Conservation (phyloP, 2,329 filamentous ascomycete genomes). For the Rhinocladiella similis region DNA sequence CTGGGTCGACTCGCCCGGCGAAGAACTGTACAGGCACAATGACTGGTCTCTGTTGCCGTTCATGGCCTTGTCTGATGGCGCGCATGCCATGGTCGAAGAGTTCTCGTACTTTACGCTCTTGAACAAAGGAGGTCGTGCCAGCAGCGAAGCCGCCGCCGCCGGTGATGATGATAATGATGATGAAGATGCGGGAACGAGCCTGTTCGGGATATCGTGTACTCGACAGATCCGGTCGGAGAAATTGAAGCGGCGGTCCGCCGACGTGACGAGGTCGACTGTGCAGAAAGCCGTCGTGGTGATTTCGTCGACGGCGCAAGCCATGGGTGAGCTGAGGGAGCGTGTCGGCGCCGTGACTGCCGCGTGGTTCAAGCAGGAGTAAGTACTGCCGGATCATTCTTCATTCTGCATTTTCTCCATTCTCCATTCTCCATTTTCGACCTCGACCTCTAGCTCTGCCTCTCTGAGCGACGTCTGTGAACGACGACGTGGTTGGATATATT, state of each 20-base stretch:
- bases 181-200: constrained; percentile 60
- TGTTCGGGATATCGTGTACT: constrained; percentile 96
- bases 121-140: constrained; percentile 36
- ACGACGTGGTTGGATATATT: too few relatives aligned
- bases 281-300: constrained; percentile 98
- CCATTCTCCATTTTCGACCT: too few relatives aligned
- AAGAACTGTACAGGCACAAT: constrained; percentile 78
- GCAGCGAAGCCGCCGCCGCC: background rate
- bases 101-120: constrained; percentile 98
- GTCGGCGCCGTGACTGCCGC: constrained; percentile 87
- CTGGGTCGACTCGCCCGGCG: constrained; percentile 79
- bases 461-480: too few relatives aligned
- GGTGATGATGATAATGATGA: too few relatives aligned
- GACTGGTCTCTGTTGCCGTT: constrained; percentile 92
- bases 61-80: constrained; percentile 94
- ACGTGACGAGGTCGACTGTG: constrained; percentile 95
- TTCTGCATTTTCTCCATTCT: too few relatives aligned
- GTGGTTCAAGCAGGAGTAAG: constrained; percentile 86
- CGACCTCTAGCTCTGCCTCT: too few relatives aligned
- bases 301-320: constrained; percentile 83
- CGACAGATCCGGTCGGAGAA: constrained; percentile 80
- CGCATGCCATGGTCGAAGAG: constrained; percentile 91
- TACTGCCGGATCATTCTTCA: constrained; percentile 10
- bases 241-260: constrained; percentile 74
- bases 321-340: constrained; percentile 87